These are phyloP conservation scores for Gracilaria domingensis DNA, from an alignment of 23 red algal genomes.

Conservation along the genomic window DNA sequence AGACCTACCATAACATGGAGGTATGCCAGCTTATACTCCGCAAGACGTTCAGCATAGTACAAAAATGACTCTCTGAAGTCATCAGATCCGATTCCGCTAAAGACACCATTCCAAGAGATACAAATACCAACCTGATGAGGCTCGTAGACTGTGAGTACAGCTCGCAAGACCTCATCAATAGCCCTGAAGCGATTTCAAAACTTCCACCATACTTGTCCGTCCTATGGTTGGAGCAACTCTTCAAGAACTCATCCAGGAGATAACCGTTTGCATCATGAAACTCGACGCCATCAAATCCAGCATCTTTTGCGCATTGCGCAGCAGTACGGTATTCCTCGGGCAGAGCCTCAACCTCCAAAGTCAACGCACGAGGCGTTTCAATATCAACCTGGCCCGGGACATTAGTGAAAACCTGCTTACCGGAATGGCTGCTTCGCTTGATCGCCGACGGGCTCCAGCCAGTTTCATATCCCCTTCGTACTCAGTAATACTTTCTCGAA, in stretches of 20 bases:
- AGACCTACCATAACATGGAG: slow-evolving; percentile 83
- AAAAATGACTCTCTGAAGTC: slow-evolving; percentile 73
- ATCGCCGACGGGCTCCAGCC: slow-evolving; percentile 72
- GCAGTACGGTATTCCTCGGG: slow-evolving; percentile 74
- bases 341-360: slow-evolving; percentile 56
- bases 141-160: slow-evolving; percentile 60
- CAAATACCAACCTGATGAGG: slow-evolving; percentile 71
- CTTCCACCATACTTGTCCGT: slow-evolving; percentile 86
- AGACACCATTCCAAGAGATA: slow-evolving; percentile 77
- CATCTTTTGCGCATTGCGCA: slow-evolving; percentile 64
- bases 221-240: slow-evolving; percentile 73
- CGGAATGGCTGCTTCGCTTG: slow-evolving; percentile 28
- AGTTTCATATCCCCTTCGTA: slow-evolving; percentile 43
- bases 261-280: slow-evolving; percentile 87
- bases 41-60: slow-evolving; percentile 73
- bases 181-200: slow-evolving; percentile 77
- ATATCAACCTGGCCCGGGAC: slow-evolving; percentile 46
- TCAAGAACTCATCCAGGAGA: slow-evolving; percentile 82
- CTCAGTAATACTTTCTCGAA: slow-evolving; percentile 46
- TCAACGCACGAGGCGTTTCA: slow-evolving; percentile 72
- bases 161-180: slow-evolving; percentile 63
- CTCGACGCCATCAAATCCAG: slow-evolving; percentile 90
- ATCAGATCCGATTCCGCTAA: slow-evolving; percentile 71
- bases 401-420: slow-evolving; percentile 41
- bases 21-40: slow-evolving; percentile 70